Evolutionary conservation across 176 grass and related monocot species (phyloP), one percentile per base, ranked within the genome.

Genomic region (Lolium multiflorum): DNA sequence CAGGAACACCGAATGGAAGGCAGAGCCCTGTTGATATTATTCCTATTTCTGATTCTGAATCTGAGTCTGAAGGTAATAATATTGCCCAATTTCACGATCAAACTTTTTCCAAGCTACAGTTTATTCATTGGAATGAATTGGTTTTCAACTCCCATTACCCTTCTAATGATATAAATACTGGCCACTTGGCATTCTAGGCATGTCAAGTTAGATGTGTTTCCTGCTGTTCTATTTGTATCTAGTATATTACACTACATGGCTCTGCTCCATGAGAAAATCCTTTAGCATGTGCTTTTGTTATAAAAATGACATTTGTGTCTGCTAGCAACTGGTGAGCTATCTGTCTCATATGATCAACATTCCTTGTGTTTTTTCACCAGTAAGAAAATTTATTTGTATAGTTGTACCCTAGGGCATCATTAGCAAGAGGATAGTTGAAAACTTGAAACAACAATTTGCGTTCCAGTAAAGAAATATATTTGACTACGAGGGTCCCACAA

Each of bases 61-160:
- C 87, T 47, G 93, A 93, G 31, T 87, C 85, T 86, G 93, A 98
- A 92, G 93, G 96, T 98, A 90, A 77, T 31, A 22, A 5, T 55
- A 25, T 15, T 67, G 78, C 75, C 50, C 11, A 14, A 52, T 77
- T 81, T 50, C 51, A 68, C 74, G 25, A 17, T 59, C 41, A 81
- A 52, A 71, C 44, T 76, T 63, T 69, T 70, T 82, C 47, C 43
- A 71, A 70, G 43, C 57, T 83, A 79, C n/a, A 56, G 25, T 84
- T 72, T 84, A 55, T 38, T 71, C 74, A 13, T 89, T 57, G 11
- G 11, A 47, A 9, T 43, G 35, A 79, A 37, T 78, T 48, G 46
- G 46, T 66, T 77, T 76, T 38, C 10, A 79, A 13, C 12, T 38
- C 9, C 18, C 16, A 82, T 31, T 56, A 60, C 52, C 50, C 41